Conservation (phyloP, 148 eudicot species). For the Dysphania ambrosioides region DNA sequence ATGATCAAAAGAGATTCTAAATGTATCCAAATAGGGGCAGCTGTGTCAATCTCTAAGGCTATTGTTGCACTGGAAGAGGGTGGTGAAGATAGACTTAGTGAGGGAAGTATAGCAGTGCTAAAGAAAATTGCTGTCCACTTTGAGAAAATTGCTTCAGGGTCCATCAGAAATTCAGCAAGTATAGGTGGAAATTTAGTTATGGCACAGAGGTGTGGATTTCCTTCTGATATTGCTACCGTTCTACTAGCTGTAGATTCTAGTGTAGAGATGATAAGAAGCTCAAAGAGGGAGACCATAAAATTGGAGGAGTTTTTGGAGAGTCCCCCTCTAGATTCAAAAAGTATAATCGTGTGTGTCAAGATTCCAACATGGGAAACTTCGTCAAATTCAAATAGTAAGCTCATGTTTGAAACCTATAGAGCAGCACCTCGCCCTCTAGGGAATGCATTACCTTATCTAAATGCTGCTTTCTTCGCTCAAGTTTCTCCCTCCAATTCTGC, state of each 20-base stretch:
- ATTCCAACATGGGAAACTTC: slow-evolving; percentile 48
- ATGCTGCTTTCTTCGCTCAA: slow-evolving; percentile 83
- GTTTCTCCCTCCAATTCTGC: slow-evolving; percentile 31
- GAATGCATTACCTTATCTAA: slow-evolving; percentile 69
- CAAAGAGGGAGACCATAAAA: slow-evolving; percentile 39
- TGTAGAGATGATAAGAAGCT: slow-evolving; percentile 43
- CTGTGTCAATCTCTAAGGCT: slow-evolving; percentile 72
- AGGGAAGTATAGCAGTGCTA: slow-evolving; percentile 29
- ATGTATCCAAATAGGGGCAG: slow-evolving; percentile 69
- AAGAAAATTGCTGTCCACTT: slow-evolving; percentile 62
- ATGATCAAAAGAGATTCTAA: slow-evolving; percentile 37
- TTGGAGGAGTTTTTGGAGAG: slow-evolving; percentile 62
- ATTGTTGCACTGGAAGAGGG: slow-evolving; percentile 50
- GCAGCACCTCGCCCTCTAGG: slow-evolving; percentile 93
- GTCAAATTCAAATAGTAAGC: slow-evolving; percentile 30
- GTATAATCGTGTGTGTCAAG: slow-evolving; percentile 53
- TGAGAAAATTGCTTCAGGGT: slow-evolving; percentile 75
- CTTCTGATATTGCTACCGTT: slow-evolving; percentile 82
- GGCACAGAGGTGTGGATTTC: slow-evolving; percentile 79
- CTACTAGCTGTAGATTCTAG: slow-evolving; percentile 62
- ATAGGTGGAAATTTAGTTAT: slow-evolving; percentile 91
- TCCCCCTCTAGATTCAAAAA: slow-evolving; percentile 56
- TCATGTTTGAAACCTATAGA: slow-evolving; percentile 72
- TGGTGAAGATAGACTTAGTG: background rate
- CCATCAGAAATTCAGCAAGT: slow-evolving; percentile 76